These are phyloP conservation scores for Apophysomyces trapeziformis DNA, from an alignment of 371 early-diverging fungal genomes.

Conservation along the genomic window DNA sequence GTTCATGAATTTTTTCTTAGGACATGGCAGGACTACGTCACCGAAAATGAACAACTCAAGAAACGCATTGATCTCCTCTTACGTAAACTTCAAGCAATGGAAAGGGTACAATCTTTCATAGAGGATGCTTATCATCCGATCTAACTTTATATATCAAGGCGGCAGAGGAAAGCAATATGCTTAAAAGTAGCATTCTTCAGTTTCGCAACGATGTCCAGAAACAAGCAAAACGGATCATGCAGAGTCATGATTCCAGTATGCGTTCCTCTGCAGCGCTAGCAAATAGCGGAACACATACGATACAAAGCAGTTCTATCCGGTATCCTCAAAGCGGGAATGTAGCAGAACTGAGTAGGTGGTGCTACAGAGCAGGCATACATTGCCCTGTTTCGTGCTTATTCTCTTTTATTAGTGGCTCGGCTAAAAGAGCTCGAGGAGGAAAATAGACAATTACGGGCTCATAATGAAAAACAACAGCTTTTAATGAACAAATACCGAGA, in stretches of 20 bases:
- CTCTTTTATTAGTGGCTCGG: conserved; percentile 27
- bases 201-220: conserved; percentile 80
- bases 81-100: conserved; percentile 63
- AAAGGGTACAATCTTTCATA: conserved; percentile 53
- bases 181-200: conserved; percentile 77
- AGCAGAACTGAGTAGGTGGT: conserved; percentile 22
- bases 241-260: conserved; percentile 41
- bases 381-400: not conserved
- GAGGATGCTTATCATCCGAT: not conserved
- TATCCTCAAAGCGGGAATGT: conserved; percentile 15
- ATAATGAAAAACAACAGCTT: conserved; percentile 56
- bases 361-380: too few species aligned
- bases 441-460: conserved; percentile 47
- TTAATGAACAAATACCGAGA: conserved; percentile 79
- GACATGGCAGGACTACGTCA: conserved; percentile 62
- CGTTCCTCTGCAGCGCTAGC: conserved; percentile 23
- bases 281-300: conserved; percentile 4
- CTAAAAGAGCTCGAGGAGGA: conserved; percentile 64
- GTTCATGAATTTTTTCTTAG: conserved; percentile 21
- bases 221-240: conserved; percentile 58
- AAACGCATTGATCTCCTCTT: conserved; percentile 64
- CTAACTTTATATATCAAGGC: conserved; percentile 38
- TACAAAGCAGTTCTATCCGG: conserved; percentile 3
- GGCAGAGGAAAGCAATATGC: conserved; percentile 73
- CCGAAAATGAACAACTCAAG: conserved; percentile 76